Conservation (phyloP, 805 yeast species). For the Candida parachauliodes region DNA sequence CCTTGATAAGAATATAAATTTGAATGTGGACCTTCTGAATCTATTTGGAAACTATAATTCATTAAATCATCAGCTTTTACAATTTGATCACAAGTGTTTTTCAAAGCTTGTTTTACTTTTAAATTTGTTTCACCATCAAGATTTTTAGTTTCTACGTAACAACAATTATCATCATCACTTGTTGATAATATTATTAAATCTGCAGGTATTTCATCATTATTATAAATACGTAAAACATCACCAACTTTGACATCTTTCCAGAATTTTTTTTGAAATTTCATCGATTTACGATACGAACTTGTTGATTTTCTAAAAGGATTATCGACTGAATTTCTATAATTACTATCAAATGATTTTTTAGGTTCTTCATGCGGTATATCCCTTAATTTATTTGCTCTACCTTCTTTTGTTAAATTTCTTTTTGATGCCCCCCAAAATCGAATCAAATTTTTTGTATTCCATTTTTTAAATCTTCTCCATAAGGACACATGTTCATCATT, state of each 20-base stretch:
- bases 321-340: slow-evolving; percentile 13
- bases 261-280: slow-evolving; percentile 30
- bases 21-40: slow-evolving; percentile 81
- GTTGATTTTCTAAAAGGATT: slow-evolving; percentile 13
- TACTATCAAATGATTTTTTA: slow-evolving; percentile 35
- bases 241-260: slow-evolving; percentile 81
- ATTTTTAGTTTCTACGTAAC: slow-evolving; percentile 53
- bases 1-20: slow-evolving; percentile 77
- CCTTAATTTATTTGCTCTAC: slow-evolving; percentile 30
- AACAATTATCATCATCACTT: slow-evolving; percentile 65
- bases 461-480: slow-evolving; percentile 71
- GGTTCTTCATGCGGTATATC: slow-evolving; percentile 10
- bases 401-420: slow-evolving; percentile 30
- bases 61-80: slow-evolving; percentile 34
- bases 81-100: slow-evolving; percentile 50
- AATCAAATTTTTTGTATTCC: slow-evolving; percentile 29
- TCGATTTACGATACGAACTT: slow-evolving; percentile 13
- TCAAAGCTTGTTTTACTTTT: slow-evolving; percentile 71
- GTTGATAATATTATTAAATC: slow-evolving; percentile 67
- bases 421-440: slow-evolving; percentile 24
- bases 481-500: slow-evolving; percentile 58
- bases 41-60: slow-evolving; percentile 57
- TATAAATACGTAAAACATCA: slow-evolving; percentile 62
- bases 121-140: slow-evolving; percentile 55
- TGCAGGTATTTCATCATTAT: slow-evolving; percentile 76